Evolutionary conservation across 2,329 filamentous ascomycete genomes (phyloP), one percentile per base, ranked within the genome.

Genomic region (Verticillium dahliae): DNA sequence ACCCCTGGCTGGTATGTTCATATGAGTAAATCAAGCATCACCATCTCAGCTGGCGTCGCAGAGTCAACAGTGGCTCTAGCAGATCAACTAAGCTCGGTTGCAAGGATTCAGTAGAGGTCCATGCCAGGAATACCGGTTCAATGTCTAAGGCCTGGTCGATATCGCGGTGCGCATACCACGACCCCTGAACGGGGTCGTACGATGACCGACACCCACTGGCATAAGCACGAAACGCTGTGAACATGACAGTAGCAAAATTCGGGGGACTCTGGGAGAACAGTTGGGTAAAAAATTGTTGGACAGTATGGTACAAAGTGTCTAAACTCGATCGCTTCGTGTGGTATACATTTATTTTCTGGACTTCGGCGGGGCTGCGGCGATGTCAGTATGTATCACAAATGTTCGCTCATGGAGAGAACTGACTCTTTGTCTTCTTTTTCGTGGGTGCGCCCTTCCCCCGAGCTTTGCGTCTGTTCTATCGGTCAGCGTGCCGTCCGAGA

Each of bases 371-470:
- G 72, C 73, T 69, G 73, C 62, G 64, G 50, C 27, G 33, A 7
- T 13, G 63, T 73, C 70, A 75, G 79, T 74, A 22, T 37, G 4
- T 13, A 7, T 39, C 68, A 60, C 14, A 37, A 10, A 37, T 3
- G 27, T 56, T 31, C 13, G 34, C 7, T 6, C 50, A 18, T 15
- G 4, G 27, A n/a, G 27, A 31, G 27, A 52, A 15, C 61, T 27
- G 54, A 63, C 67, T 65, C 70, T 69, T 74, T 71, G 74, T 87
- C 72, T 81, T 88, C 83, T 95, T 96, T 85, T 96, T 97, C 85
- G 96, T 85, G 7, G 94, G 92, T 55, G 89, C 85, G 61, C 89
- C 89, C 81, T 98, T 97, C 67, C 92, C 93, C 79, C 92, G 88
- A 35, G 84, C 76, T 75, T 91, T 93, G 69, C 89, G 78, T 69